These are phyloP conservation scores for Liquidambar formosana DNA, from an alignment of 164 flowering plant genomes.

Conservation along the genomic window DNA sequence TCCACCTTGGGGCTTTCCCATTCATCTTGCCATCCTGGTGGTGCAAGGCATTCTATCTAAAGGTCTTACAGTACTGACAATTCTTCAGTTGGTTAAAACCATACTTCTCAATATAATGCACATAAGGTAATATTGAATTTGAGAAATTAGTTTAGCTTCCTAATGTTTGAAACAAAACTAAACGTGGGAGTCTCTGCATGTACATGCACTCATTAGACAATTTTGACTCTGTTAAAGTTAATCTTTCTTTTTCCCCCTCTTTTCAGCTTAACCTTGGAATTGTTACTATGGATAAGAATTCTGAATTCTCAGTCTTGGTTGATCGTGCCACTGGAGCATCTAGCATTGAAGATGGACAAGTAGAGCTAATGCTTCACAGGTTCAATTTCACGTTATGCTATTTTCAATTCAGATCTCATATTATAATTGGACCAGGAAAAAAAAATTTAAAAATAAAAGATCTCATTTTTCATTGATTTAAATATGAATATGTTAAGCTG, in stretches of 20 bases:
- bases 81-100: not conserved
- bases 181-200: no score
- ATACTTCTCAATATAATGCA: not conserved
- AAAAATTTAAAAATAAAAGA: no score
- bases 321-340: slow-evolving; percentile 86
- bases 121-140: not conserved
- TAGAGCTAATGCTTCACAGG: slow-evolving; percentile 94
- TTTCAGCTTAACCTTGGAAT: slow-evolving; percentile 86
- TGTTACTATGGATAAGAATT: slow-evolving; percentile 44
- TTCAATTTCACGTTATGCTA: slow-evolving; percentile 9
- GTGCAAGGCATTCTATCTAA: no score
- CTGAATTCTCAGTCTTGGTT: slow-evolving; percentile 84
- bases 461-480: not conserved
- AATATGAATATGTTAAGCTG: slow-evolving; percentile 3
- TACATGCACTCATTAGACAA: no score
- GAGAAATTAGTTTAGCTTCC: not conserved
- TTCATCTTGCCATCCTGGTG: no score
- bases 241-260: not conserved
- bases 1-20: no score
- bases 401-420: slow-evolving; percentile 2
- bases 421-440: not conserved
- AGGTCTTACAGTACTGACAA: not conserved
- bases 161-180: no score
- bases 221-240: not conserved
- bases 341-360: slow-evolving; percentile 78